Percentiles rank a stretch among this genome's conserved stretches.
phyloP scores from a whole-genome alignment of 345 rosid species.

The Nephelium lappaceum region DNA sequence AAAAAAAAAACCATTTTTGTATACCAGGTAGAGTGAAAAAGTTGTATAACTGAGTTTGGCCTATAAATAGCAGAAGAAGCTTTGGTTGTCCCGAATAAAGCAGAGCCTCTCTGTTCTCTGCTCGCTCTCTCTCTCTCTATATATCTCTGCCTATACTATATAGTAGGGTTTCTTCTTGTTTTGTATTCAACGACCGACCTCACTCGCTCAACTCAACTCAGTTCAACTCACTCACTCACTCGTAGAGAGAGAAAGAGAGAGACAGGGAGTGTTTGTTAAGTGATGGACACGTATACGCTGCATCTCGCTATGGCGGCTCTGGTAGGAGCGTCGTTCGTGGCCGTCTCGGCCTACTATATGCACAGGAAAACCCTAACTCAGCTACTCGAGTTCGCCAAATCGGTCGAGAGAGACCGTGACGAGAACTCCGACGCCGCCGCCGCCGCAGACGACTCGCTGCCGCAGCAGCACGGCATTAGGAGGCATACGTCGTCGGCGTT shows the following conservation, averaged over 20 bases:
- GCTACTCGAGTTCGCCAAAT: conserved; percentile 86
- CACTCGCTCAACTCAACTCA: neutral
- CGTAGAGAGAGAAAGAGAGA: too few species aligned
- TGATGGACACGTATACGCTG: conserved; percentile 75
- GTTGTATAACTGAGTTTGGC: neutral
- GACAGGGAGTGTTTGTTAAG: neutral
- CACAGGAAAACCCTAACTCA: conserved; percentile 91
- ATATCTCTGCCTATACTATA: neutral
- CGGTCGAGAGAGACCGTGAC: conserved; percentile 64
- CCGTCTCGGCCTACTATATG: conserved; percentile 89
- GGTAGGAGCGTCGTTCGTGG: conserved; percentile 92
- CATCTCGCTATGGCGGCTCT: conserved; percentile 98
- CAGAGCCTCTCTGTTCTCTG: conserved; percentile 10
- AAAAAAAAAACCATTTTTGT: too few species aligned
- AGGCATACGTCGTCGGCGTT: neutral
- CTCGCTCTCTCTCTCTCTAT: neutral
- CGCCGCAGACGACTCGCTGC: conserved; percentile 38
- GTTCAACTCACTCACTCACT: neutral
- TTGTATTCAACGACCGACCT: neutral
- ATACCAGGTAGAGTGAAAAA: conserved; percentile 1
- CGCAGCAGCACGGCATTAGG: conserved; percentile 41
- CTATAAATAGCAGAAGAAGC: conserved; percentile 30
- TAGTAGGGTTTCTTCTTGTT: conserved; percentile 22
- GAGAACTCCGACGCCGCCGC: conserved; percentile 57
- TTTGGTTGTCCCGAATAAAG: conserved; percentile 5